phyloP scores from a whole-genome alignment of 2,329 filamentous ascomycete genomes.

The Cercospora sp. region DNA sequence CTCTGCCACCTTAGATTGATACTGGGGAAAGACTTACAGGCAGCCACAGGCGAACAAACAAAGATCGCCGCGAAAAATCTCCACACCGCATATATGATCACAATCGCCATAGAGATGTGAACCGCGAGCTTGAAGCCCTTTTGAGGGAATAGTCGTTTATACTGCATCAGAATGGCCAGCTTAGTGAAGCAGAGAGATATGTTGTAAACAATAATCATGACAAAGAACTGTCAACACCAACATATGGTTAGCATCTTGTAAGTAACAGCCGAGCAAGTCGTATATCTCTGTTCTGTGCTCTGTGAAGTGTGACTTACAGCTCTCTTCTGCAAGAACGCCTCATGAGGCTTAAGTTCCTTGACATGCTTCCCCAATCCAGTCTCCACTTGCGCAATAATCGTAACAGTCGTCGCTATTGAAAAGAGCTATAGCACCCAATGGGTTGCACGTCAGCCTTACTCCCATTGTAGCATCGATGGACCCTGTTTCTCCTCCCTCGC shows the following conservation, averaged over 20 bases:
- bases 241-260: background rate
- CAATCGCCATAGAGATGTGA: constrained; percentile 34
- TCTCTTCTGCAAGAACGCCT: constrained; percentile 18
- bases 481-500: background rate
- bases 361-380: constrained; percentile 25
- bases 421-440: constrained; percentile 10
- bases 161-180: constrained; percentile 50
- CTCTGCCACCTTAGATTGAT: constrained; percentile 12
- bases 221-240: constrained; percentile 11
- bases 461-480: background rate
- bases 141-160: constrained; percentile 48
- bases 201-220: constrained; percentile 39
- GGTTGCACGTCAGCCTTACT: background rate
- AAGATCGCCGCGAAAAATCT: constrained; percentile 42
- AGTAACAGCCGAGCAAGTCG: background rate
- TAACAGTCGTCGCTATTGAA: constrained; percentile 17
- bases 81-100: constrained; percentile 36
- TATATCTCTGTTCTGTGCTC: background rate
- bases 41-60: constrained; percentile 44
- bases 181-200: constrained; percentile 43
- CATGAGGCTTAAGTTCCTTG: constrained; percentile 4
- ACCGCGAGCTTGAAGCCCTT: constrained; percentile 38
- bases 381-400: constrained; percentile 20
- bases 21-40: constrained; percentile 27
- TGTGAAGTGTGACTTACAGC: constrained; percentile 15